Conservation (phyloP, 495 filamentous ascomycete genomes). For the Tuber melanosporum region DNA sequence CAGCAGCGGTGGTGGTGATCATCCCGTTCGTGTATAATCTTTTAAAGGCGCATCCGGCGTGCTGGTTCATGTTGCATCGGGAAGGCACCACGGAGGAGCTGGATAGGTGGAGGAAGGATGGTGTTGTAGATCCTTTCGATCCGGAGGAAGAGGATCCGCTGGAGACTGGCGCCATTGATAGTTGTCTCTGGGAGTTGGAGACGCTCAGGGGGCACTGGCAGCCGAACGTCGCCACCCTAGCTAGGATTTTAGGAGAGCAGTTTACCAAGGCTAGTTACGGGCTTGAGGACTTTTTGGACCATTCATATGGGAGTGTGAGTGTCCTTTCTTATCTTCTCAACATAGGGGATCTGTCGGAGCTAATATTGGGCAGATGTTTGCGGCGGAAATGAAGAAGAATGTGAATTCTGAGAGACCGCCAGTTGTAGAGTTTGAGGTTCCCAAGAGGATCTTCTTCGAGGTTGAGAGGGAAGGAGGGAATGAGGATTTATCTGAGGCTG, state of each 20-base stretch:
- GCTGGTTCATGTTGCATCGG: conserved; percentile 92
- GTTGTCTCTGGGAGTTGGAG: conserved; percentile 89
- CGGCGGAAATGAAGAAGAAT: conserved; percentile 71
- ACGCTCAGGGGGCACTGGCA: conserved; percentile 89
- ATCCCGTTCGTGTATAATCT: conserved; percentile 95
- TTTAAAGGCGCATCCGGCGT: conserved; percentile 79
- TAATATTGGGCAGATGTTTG: conserved; percentile 55
- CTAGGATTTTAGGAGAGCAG: conserved; percentile 90
- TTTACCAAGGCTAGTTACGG: conserved; percentile 93
- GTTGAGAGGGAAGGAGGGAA: conserved; percentile 42
- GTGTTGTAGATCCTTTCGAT: conserved; percentile 74
- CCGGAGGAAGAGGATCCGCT: conserved; percentile 70
- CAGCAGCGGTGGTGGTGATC: conserved; percentile 76
- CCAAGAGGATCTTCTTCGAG: conserved; percentile 70
- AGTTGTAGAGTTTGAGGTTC: conserved; percentile 88
- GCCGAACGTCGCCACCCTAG: conserved; percentile 90
- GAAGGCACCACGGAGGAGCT: conserved; percentile 54
- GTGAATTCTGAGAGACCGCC: conserved; percentile 64
- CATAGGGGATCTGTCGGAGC: neutral
- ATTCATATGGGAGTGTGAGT: conserved; percentile 80
- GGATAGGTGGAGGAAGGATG: conserved; percentile 55
- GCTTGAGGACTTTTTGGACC: conserved; percentile 92
- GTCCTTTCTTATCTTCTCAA: neutral
- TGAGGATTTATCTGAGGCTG: neutral
- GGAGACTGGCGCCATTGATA: conserved; percentile 79